These are phyloP conservation scores for Carallia pectinifolia DNA, from an alignment of 345 rosid genomes.

Conservation along the genomic window DNA sequence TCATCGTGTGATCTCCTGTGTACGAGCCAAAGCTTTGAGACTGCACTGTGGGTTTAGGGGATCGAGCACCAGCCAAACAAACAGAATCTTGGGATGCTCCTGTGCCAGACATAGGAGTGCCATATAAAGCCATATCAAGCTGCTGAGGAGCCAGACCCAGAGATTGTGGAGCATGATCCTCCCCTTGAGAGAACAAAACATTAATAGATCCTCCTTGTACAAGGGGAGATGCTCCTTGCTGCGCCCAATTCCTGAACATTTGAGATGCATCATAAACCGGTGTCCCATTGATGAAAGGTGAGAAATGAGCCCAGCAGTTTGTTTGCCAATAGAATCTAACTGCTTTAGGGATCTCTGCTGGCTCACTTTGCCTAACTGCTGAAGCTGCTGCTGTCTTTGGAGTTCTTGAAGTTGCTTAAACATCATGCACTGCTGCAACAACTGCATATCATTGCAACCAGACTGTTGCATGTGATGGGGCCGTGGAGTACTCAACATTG, in stretches of 20 bases:
- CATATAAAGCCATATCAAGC: conserved; percentile 50
- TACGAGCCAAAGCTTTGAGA: conserved; percentile 31
- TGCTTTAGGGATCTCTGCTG: conserved; percentile 49
- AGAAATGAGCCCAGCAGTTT: conserved; percentile 39
- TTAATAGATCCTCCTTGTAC: conserved; percentile 43
- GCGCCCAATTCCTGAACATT: conserved; percentile 37
- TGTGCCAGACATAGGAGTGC: conserved; percentile 44
- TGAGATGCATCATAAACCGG: conserved; percentile 53
- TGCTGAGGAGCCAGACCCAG: conserved; percentile 50
- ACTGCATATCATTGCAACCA: conserved; percentile 55
- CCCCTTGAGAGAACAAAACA: conserved; percentile 35
- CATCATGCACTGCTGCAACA: conserved; percentile 69
- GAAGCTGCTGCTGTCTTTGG: conserved; percentile 64
- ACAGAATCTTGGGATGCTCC: conserved; percentile 26
- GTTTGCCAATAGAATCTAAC: conserved; percentile 38
- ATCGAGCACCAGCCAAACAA: conserved; percentile 31
- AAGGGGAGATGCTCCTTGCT: conserved; percentile 38
- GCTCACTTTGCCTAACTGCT: conserved; percentile 39
- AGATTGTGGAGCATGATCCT: conserved; percentile 34
- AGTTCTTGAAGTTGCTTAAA: conserved; percentile 68
- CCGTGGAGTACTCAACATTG: conserved; percentile 29
- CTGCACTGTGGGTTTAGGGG: conserved; percentile 39
- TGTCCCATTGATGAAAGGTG: conserved; percentile 49
- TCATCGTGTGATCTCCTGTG: conserved; percentile 32
- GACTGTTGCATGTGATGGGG: conserved; percentile 52